phyloP scores from a whole-genome alignment of 2,329 filamentous ascomycete species.

The Thelonectria blattea region DNA sequence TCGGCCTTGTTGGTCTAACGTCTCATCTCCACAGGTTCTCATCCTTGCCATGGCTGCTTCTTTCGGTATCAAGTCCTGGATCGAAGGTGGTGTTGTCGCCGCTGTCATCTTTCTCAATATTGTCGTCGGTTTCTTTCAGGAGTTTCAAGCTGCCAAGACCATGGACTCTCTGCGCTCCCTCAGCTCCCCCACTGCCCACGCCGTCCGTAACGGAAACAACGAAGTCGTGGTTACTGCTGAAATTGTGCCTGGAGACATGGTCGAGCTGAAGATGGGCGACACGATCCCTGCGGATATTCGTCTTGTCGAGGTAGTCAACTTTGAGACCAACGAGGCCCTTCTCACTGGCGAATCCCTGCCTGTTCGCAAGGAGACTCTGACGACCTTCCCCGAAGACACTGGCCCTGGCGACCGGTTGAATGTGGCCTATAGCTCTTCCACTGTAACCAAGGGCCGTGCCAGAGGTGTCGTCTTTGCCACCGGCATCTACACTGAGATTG shows the following conservation, averaged over 20 bases:
- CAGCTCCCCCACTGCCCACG: constrained; percentile 51
- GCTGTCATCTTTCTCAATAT: constrained; percentile 65
- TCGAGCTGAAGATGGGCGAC: constrained; percentile 60
- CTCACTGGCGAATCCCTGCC: constrained; percentile 70
- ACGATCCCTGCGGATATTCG: constrained; percentile 67
- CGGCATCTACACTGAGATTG: constrained; percentile 67
- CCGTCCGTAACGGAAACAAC: constrained; percentile 49
- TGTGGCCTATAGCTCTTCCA: constrained; percentile 67
- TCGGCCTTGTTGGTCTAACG: constrained; percentile 22
- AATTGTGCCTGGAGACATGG: constrained; percentile 64
- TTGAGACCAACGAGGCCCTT: constrained; percentile 70
- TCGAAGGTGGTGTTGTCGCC: constrained; percentile 64
- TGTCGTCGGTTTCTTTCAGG: constrained; percentile 56
- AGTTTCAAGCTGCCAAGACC: constrained; percentile 55
- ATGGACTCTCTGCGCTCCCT: constrained; percentile 55
- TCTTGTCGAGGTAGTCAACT: constrained; percentile 65
- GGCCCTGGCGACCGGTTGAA: constrained; percentile 65
- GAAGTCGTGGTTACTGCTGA: constrained; percentile 47
- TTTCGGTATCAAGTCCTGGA: constrained; percentile 64
- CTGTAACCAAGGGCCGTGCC: constrained; percentile 65
- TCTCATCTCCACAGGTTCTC: constrained; percentile 48
- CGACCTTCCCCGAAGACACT: constrained; percentile 50
- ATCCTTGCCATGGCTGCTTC: constrained; percentile 64
- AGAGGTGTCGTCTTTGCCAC: constrained; percentile 66
- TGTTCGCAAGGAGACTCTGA: constrained; percentile 58